These are phyloP conservation scores for Austroboletus eburneus DNA, from an alignment of 768 basidiomycete genomes.

Conservation along the genomic window DNA sequence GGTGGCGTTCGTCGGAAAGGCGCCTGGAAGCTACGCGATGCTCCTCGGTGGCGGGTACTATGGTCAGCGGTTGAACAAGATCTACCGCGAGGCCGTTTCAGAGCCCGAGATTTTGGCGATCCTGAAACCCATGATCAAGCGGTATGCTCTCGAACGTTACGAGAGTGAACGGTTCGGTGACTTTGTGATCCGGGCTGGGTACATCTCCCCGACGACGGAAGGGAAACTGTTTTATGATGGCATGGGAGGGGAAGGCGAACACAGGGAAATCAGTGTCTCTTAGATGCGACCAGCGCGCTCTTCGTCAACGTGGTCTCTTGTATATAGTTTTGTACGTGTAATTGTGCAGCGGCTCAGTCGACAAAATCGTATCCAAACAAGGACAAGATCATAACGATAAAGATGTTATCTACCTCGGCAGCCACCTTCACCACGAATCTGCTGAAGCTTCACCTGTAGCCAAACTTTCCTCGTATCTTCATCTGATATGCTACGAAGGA, in stretches of 20 bases:
- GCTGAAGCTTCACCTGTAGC: no score
- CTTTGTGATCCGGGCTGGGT: slow-evolving; percentile 88
- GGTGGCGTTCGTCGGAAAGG: slow-evolving; percentile 95
- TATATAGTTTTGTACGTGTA: no score
- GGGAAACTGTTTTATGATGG: slow-evolving; percentile 86
- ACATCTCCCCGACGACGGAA: slow-evolving; percentile 79
- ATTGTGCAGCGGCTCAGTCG: no score
- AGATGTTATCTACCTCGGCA: no score
- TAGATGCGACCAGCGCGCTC: slow-evolving; percentile 4
- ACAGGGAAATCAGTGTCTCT: slow-evolving; percentile 32
- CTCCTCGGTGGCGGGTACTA: slow-evolving; percentile 94
- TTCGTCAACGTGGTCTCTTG: no score
- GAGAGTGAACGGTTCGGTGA: slow-evolving; percentile 95
- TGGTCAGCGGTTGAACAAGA: slow-evolving; percentile 94
- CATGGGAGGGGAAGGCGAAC: slow-evolving; percentile 72
- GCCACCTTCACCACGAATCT: no score
- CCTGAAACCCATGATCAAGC: slow-evolving; percentile 89
- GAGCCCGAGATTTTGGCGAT: slow-evolving; percentile 91
- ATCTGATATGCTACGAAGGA: no score
- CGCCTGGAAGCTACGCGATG: slow-evolving; percentile 89
- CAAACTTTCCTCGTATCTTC: no score
- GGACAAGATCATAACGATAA: no score
- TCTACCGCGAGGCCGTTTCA: slow-evolving; percentile 86
- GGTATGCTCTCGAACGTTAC: slow-evolving; percentile 80
- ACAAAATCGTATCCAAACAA: no score